Evolutionary conservation across 306 rosid species (phyloP).

Genomic region (Ormosia semicastrata): DNA sequence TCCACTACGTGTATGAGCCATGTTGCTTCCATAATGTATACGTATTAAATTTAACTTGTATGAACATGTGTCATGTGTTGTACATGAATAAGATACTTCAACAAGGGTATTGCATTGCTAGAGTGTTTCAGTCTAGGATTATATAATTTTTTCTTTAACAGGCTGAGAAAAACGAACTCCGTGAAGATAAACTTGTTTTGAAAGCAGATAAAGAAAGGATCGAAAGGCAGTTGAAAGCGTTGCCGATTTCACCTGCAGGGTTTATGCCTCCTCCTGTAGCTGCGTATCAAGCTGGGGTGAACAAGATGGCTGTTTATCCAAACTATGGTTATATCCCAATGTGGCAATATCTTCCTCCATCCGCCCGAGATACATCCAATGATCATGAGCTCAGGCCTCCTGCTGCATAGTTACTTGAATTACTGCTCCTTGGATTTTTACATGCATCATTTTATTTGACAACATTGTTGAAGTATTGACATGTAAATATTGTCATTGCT

Average conservation of each 20-base stretch:
- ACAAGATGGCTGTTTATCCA: constrained; percentile 85
- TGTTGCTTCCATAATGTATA: not conserved
- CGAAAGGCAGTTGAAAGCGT: constrained; percentile 66
- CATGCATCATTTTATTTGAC: constrained; percentile 27
- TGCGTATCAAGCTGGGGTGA: constrained; percentile 61
- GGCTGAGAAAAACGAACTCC: constrained; percentile 90
- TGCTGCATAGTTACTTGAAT: constrained; percentile 61
- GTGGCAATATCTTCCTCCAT: constrained; percentile 91
- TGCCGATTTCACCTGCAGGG: constrained; percentile 59
- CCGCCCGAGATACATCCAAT: constrained; percentile 69
- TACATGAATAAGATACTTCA: not conserved
- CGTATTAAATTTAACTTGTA: not conserved
- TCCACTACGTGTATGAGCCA: not conserved
- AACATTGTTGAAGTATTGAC: constrained; percentile 17
- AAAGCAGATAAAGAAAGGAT: constrained; percentile 79
- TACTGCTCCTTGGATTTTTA: not conserved
- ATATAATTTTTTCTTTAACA: constrained; percentile 22
- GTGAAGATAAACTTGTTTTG: constrained; percentile 73
- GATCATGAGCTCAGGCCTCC: constrained; percentile 99
- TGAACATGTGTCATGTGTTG: not conserved
- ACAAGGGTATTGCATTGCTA: not conserved
- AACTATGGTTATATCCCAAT: constrained; percentile 77
- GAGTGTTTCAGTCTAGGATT: not conserved
- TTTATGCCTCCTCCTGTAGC: constrained; percentile 68
- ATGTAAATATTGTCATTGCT: constrained; percentile 48